phyloP scores from a whole-genome alignment of 345 rosid genomes.

The Cardiospermum halicacabum region DNA sequence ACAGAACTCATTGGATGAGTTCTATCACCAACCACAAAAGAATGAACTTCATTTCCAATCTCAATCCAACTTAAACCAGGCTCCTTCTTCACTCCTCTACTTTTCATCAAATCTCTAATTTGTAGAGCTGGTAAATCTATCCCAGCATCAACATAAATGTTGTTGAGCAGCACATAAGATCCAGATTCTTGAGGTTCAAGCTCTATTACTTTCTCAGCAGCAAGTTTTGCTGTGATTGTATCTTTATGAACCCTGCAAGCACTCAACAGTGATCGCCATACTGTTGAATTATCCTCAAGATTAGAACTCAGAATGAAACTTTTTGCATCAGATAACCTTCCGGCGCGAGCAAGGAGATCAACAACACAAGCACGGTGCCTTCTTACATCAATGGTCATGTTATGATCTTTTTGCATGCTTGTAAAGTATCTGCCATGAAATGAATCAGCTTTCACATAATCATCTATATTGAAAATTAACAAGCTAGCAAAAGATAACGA shows the following conservation, averaged over 20 bases:
- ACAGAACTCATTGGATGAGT: constrained; percentile 25
- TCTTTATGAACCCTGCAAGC: constrained; percentile 43
- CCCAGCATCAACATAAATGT: constrained; percentile 38
- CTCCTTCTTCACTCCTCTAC: constrained; percentile 41
- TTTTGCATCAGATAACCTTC: constrained; percentile 43
- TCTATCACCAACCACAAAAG: constrained; percentile 23
- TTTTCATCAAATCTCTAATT: constrained; percentile 37
- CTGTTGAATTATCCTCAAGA: constrained; percentile 37
- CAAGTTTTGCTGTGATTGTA: constrained; percentile 25
- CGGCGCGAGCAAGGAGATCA: constrained; percentile 42
- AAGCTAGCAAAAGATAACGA: background rate
- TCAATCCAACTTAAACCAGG: constrained; percentile 51
- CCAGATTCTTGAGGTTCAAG: constrained; percentile 43
- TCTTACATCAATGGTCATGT: constrained; percentile 21
- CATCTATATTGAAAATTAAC: no score
- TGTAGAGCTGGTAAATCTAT: constrained; percentile 26
- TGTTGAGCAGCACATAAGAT: constrained; percentile 41
- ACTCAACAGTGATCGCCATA: constrained; percentile 52
- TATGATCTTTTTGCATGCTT: constrained; percentile 33
- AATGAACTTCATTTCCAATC: constrained; percentile 29
- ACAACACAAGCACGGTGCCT: constrained; percentile 46
- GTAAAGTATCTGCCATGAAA: constrained; percentile 24
- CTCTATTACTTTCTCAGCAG: constrained; percentile 40
- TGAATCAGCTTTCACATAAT: no score
- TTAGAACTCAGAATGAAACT: constrained; percentile 32